phyloP scores from a whole-genome alignment of 768 basidiomycete species.

The Mycena alexandri region DNA sequence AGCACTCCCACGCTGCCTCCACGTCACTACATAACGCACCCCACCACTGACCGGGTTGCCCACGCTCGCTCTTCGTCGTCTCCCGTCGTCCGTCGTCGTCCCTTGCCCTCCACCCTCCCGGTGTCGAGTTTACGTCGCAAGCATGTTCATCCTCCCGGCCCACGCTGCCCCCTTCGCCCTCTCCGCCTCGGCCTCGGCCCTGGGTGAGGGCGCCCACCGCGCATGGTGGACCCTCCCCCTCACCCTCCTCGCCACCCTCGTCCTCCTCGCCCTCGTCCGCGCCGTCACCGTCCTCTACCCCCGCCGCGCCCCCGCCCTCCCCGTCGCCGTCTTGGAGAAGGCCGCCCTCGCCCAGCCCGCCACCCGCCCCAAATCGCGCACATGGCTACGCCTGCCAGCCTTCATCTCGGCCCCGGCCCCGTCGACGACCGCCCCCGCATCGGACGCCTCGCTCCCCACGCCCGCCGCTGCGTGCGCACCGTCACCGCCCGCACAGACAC shows the following conservation, averaged over 20 bases:
- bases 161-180: neutral
- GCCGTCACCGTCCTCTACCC: neutral
- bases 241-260: slow-evolving; percentile 19
- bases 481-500: neutral
- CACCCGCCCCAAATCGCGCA: neutral
- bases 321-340: neutral
- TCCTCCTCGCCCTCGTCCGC: slow-evolving; percentile 15
- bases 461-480: neutral
- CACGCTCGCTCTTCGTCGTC: too few relatives aligned
- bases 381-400: slow-evolving; percentile 1
- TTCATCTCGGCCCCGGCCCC: neutral
- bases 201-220: neutral
- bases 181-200: neutral
- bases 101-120: too few relatives aligned
- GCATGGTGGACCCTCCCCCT: neutral
- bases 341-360: too few relatives aligned
- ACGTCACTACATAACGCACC: too few relatives aligned
- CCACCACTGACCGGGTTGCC: too few relatives aligned
- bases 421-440: neutral
- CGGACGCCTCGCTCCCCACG: neutral
- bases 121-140: too few relatives aligned
- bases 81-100: too few relatives aligned
- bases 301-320: neutral
- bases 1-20: too few relatives aligned
- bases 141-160: slow-evolving; percentile 32